phyloP scores from a whole-genome alignment of 169 alveolate genomes.

The Cryptosporidium muris region DNA sequence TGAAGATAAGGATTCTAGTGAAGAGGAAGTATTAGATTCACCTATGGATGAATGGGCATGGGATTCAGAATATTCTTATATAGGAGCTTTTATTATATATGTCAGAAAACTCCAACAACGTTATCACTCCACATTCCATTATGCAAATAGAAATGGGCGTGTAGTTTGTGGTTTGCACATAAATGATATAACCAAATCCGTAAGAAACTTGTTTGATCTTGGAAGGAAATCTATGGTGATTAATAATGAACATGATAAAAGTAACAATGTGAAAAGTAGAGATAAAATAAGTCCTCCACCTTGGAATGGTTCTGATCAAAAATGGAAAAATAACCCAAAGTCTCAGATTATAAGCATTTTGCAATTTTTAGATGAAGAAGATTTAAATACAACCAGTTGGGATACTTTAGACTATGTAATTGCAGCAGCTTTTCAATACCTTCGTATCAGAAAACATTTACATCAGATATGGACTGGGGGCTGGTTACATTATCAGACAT shows the following conservation, averaged over 20 bases:
- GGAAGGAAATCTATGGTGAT: conserved; percentile 25
- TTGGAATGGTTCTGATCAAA: conserved; percentile 34
- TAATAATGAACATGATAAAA: not conserved
- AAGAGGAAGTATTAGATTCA: conserved; percentile 23
- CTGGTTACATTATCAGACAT: conserved; percentile 51
- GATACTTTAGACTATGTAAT: conserved; percentile 49
- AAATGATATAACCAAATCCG: conserved; percentile 34
- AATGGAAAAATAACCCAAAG: conserved; percentile 45
- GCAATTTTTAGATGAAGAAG: conserved; percentile 62
- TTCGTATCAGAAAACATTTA: conserved; percentile 47
- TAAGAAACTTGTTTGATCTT: conserved; percentile 24
- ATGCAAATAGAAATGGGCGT: conserved; percentile 50
- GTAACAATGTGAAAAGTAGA: not conserved
- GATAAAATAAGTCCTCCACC: conserved; percentile 23
- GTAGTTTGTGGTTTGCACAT: conserved; percentile 41
- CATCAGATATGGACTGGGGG: conserved; percentile 61
- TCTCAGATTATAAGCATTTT: conserved; percentile 51
- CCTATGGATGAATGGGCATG: conserved; percentile 66
- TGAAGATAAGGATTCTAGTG: conserved; percentile 30
- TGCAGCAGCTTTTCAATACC: conserved; percentile 63
- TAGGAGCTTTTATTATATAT: conserved; percentile 57
- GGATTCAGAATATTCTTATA: conserved; percentile 60
- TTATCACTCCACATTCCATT: conserved; percentile 17
- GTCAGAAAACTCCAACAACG: conserved; percentile 50
- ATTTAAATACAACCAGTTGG: conserved; percentile 56